Percentiles rank a stretch among this genome's conserved stretches.
Evolutionary conservation across 2,329 filamentous ascomycete species (phyloP).

Genomic region (Cladosporium cucumerinum): DNA sequence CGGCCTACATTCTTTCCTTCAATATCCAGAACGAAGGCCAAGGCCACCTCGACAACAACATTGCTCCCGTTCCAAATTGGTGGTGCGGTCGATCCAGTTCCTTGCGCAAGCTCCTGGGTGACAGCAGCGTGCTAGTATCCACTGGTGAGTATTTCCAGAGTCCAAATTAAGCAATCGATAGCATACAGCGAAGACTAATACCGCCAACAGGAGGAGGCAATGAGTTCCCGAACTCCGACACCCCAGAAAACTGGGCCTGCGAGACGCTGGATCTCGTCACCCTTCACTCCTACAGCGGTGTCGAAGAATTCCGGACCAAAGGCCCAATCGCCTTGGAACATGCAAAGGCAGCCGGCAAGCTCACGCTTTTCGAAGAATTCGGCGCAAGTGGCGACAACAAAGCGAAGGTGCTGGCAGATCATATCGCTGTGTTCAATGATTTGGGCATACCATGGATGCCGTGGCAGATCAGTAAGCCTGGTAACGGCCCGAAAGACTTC

Average conservation of each 20-base stretch:
- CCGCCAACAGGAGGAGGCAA: not conserved
- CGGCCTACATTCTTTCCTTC: not conserved
- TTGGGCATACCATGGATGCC: constrained; percentile 2
- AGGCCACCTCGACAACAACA: not conserved
- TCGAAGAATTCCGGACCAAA: not conserved
- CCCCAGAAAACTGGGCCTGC: constrained; percentile 7
- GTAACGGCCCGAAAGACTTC: constrained; percentile 1
- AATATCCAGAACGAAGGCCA: constrained; percentile 10
- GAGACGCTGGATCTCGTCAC: not conserved
- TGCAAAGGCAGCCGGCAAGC: not conserved
- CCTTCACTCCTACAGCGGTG: constrained; percentile 1
- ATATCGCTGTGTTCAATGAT: constrained; percentile 4
- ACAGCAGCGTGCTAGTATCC: not conserved
- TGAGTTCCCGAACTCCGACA: constrained; percentile 2
- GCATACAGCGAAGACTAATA: not conserved
- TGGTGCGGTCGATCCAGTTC: not conserved
- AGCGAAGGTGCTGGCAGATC: not conserved
- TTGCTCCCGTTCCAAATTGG: not conserved
- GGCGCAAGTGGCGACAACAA: not conserved
- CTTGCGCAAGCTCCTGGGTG: not conserved
- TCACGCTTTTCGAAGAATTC: not conserved
- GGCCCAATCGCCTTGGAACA: not conserved
- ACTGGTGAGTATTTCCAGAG: not conserved
- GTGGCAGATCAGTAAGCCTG: constrained; percentile 6
- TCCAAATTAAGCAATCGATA: not conserved